Percentiles rank a stretch among this genome's conserved stretches.
Conservation (phyloP, 257 asterid species). For the Cynanchum wilfordii region DNA sequence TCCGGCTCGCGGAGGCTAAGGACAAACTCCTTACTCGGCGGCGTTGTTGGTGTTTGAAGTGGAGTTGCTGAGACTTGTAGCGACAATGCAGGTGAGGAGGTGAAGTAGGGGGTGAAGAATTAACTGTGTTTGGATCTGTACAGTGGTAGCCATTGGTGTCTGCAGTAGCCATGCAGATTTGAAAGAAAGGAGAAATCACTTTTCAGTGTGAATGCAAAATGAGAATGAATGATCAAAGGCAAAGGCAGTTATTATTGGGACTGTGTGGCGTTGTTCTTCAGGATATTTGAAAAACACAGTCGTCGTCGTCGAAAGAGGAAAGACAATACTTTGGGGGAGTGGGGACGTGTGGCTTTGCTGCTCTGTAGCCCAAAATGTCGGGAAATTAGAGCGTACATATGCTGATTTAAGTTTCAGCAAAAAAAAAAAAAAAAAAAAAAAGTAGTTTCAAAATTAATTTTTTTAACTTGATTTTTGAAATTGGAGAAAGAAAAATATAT, state of each 20-base stretch:
- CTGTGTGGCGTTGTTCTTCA: not conserved
- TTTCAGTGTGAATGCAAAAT: not conserved
- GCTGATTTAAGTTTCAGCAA: not conserved
- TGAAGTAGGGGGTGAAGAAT: conserved; percentile 4
- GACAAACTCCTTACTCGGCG: conserved; percentile 10
- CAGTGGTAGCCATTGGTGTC: not conserved
- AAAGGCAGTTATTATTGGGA: not conserved
- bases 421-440: too few species aligned
- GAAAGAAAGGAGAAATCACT: not conserved
- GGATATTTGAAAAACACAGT: not conserved
- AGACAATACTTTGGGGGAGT: not conserved
- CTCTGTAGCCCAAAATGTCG: not conserved
- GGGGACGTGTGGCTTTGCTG: not conserved
- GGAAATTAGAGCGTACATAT: not conserved
- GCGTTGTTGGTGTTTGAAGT: conserved; percentile 16
- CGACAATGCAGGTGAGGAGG: conserved; percentile 19
- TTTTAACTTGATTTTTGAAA: too few species aligned
- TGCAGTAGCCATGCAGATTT: conserved; percentile 13
- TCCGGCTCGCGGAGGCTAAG: conserved; percentile 5
- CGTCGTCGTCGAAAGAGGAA: not conserved
- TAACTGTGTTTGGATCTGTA: not conserved
- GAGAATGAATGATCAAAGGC: not conserved
- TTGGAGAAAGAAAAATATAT: too few species aligned
- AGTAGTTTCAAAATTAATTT: too few species aligned
- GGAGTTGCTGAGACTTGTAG: conserved; percentile 13